A percentile compares a stretch with the other conserved stretches of the same genome.
phyloP scores from a whole-genome alignment of 2,329 filamentous ascomycete genomes.

The Nannizzia gypsea region DNA sequence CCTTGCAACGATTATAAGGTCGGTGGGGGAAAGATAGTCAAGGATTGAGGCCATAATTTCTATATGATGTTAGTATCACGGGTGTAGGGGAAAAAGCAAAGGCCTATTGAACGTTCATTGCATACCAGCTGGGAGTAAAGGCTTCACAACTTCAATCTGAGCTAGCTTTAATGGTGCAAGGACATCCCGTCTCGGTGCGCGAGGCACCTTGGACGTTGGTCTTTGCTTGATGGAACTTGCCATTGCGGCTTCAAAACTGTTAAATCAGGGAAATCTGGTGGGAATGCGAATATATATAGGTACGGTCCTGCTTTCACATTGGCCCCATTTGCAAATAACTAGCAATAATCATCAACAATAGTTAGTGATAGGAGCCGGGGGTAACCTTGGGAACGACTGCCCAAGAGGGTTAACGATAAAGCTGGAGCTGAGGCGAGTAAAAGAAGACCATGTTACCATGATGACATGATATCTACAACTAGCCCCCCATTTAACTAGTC shows the following conservation, averaged over 20 bases:
- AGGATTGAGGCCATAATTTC: slow-evolving; percentile 82
- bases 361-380: neutral
- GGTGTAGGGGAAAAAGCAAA: neutral
- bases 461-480: neutral
- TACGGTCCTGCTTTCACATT: neutral
- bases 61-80: slow-evolving; percentile 26
- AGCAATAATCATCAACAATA: neutral
- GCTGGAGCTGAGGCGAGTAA: neutral
- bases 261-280: neutral
- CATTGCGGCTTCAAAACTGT: neutral
- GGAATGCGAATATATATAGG: neutral
- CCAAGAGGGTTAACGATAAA: neutral
- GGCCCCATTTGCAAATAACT: neutral
- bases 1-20: slow-evolving; percentile 74
- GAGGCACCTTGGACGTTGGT: slow-evolving; percentile 21
- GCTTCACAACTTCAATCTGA: slow-evolving; percentile 66
- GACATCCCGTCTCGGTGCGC: slow-evolving; percentile 41
- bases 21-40: slow-evolving; percentile 74
- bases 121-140: slow-evolving; percentile 70
- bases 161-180: slow-evolving; percentile 68
- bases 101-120: neutral
- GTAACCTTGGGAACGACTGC: neutral
- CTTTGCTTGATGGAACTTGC: slow-evolving; percentile 5
- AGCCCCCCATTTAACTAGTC: too few relatives aligned
- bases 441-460: neutral